phyloP scores from a whole-genome alignment of 371 early-diverging fungal species.

The Phascolomyces articulosus region DNA sequence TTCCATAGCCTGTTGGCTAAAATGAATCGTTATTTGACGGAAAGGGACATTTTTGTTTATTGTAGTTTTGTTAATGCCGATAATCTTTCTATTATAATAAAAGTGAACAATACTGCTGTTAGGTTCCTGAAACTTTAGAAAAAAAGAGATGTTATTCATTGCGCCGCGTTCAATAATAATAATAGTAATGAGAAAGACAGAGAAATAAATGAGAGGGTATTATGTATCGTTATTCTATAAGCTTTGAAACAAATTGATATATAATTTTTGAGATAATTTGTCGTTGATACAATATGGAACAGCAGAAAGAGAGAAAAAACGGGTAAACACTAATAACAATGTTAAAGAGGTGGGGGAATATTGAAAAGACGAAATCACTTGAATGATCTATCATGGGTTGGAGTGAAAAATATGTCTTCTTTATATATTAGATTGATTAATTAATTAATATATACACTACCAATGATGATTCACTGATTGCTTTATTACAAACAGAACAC shows the following conservation, averaged over 20 bases:
- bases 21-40: neutral
- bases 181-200: neutral
- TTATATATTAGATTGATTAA: no score
- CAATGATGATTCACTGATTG: neutral
- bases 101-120: no score
- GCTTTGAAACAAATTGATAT: neutral
- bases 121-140: no score
- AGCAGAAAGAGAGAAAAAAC: neutral
- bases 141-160: no score
- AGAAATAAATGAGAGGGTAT: no score
- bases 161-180: no score
- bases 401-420: neutral
- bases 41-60: neutral
- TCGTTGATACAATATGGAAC: neutral
- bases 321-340: neutral
- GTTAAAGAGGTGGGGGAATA: neutral
- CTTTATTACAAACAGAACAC: slow-evolving; percentile 18
- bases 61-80: neutral
- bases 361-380: neutral
- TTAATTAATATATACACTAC: no score
- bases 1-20: no score
- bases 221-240: no score
- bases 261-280: neutral
- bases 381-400: neutral
- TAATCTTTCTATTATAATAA: no score